Evolutionary conservation across 306 rosid genomes (phyloP).

Genomic region (Hippophae gyantsensis): DNA sequence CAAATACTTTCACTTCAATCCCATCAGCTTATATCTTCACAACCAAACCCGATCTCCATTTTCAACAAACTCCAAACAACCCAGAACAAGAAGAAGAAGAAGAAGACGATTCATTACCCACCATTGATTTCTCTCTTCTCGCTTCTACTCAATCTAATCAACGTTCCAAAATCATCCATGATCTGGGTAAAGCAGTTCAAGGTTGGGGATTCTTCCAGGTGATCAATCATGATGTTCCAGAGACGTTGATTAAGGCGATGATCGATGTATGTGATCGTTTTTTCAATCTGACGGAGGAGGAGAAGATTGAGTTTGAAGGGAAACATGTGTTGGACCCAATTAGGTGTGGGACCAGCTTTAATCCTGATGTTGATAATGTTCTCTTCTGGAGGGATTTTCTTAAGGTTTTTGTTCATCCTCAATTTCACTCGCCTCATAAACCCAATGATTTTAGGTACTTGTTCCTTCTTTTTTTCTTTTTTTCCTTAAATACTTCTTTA

Average conservation of each 20-base stretch:
- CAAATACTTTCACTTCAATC: no score
- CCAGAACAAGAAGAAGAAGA: constrained; percentile 17
- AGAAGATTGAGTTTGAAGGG: no score
- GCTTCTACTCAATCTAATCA: constrained; percentile 11
- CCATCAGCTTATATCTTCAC: no score
- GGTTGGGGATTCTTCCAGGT: constrained; percentile 44
- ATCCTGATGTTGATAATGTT: constrained; percentile 23
- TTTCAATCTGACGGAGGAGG: no score
- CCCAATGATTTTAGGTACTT: constrained; percentile 1
- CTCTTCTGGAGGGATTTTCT: constrained; percentile 50
- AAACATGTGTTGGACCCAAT: no score
- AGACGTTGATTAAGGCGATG: no score
- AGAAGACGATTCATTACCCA: constrained; percentile 30
- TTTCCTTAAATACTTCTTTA: no score
- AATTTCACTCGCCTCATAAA: constrained; percentile 37
- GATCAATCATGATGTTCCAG: constrained; percentile 19
- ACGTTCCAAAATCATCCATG: constrained; percentile 19
- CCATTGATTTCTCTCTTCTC: no score
- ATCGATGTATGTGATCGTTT: no score
- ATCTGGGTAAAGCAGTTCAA: constrained; percentile 30
- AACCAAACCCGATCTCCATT: no score
- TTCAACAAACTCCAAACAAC: constrained; percentile 1
- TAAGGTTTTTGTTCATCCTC: constrained; percentile 23
- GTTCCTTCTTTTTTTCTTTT: no score
- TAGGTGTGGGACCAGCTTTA: constrained; percentile 41